Base-by-base conservation (phyloP, 2,329 filamentous ascomycete genomes). In the Penicillium fuscoglaucum region DNA sequence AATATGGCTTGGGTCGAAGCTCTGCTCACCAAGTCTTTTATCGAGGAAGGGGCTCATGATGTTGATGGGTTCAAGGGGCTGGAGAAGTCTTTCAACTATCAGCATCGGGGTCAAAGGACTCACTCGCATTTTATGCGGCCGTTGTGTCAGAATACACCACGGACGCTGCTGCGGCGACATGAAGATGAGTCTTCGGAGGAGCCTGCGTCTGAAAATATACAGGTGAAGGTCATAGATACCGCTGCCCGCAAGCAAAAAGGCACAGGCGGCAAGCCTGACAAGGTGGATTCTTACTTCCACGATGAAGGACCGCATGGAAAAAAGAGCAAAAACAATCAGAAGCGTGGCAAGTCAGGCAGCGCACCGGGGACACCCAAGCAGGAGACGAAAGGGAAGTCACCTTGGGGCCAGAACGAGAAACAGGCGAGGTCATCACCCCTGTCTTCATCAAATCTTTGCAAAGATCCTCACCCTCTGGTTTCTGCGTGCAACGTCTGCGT, bases 121-220 rank as follows among this genome's bases (percentile, higher is more conserved):
- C 85, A 88, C 65, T 84, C 84, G 0, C 80, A 84, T 46, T 87
- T 85, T 61, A 87, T 88, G 85, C 76, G 85, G 40, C 82, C 84
- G 0, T 75, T 83, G 51, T 85, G 83, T 59, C 81, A 84, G 55
- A 80, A 79, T 50, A 83, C 82, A 2, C 66, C 76, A 28, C 69
- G 76, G 43, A 70, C 65, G 49, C 58, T 57, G 21, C 56, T 62
- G 37, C 55, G 64, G 55, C 63, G 72, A 54, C 53, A 70, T 24
- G 66, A 72, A 29, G 63, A 60, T 37, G 37, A 52, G 5, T 21
- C 26, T 19, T 52, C 40, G 7, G 65, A 66, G 40, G 55, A 63
- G 24, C 61, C 41, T 10, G 64, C 61, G 3, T 66, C 65, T 15
- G 2, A 61, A 53, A 7, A 57, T 48, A 24, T 52, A 51, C 35